Conservation (phyloP, 805 yeast genomes). For the Saccharomycopsis sp. region DNA sequence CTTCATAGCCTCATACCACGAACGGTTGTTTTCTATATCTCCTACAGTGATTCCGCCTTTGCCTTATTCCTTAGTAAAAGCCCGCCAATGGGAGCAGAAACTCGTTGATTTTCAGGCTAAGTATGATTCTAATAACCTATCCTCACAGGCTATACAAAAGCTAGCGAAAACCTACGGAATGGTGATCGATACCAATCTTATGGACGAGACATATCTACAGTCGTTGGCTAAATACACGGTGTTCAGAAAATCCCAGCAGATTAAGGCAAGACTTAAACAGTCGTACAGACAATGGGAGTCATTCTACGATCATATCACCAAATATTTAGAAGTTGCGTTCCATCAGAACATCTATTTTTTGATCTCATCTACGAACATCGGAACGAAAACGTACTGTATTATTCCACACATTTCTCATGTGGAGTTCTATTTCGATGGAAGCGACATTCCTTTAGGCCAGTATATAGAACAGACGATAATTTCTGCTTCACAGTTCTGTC, state of each 20-base stretch:
- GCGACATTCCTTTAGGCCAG: slow-evolving; percentile 84
- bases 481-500: slow-evolving; percentile 61
- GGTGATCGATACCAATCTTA: neutral
- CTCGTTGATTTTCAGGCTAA: slow-evolving; percentile 26
- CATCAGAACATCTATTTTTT: slow-evolving; percentile 78
- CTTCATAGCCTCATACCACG: slow-evolving; percentile 35
- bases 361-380: slow-evolving; percentile 74
- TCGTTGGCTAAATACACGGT: slow-evolving; percentile 21
- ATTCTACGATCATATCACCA: slow-evolving; percentile 43
- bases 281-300: slow-evolving; percentile 62
- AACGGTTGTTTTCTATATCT: slow-evolving; percentile 68
- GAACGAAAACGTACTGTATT: slow-evolving; percentile 82
- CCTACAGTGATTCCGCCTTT: slow-evolving; percentile 73
- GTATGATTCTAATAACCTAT: neutral
- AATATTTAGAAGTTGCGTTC: slow-evolving; percentile 57
- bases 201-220: neutral
- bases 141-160: neutral
- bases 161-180: too few relatives aligned
- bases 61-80: slow-evolving; percentile 56
- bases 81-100: slow-evolving; percentile 44
- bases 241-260: slow-evolving; percentile 17
- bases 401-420: slow-evolving; percentile 85
- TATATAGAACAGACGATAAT: slow-evolving; percentile 73
- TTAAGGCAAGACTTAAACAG: slow-evolving; percentile 28
- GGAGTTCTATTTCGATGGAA: slow-evolving; percentile 77